Conservation (phyloP, 495 filamentous ascomycete genomes). For the Neurospora sp. region DNA sequence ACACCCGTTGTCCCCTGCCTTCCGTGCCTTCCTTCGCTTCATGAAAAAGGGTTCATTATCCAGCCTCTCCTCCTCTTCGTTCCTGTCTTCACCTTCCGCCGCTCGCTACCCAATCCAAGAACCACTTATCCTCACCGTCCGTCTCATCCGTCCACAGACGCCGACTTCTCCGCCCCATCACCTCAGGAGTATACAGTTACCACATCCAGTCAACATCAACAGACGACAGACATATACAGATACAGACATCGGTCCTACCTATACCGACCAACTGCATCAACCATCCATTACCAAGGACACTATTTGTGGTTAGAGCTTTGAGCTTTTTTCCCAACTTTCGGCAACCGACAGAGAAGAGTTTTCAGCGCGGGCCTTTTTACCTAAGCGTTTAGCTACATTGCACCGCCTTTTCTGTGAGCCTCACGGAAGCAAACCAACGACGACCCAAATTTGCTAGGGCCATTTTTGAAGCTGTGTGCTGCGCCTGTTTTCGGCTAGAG, state of each 20-base stretch:
- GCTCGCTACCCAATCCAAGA: neutral
- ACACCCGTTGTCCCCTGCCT: slow-evolving; percentile 5
- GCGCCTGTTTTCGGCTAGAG: neutral
- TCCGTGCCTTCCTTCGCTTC: neutral
- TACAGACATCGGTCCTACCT: neutral
- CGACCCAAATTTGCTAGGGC: neutral
- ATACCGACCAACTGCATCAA: neutral
- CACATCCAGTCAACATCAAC: neutral
- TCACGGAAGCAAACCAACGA: neutral
- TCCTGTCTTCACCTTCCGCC: neutral
- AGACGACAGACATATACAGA: neutral
- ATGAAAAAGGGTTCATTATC: neutral
- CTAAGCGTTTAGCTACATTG: neutral
- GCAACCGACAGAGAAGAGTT: neutral
- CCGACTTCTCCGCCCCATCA: neutral
- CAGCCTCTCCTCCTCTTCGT: neutral
- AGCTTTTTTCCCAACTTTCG: neutral
- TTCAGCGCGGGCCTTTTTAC: neutral
- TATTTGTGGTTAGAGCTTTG: neutral
- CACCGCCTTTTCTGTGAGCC: neutral
- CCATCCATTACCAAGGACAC: neutral
- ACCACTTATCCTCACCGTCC: neutral
- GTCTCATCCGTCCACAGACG: neutral
- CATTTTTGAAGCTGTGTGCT: neutral
- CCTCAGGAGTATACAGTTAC: neutral